Conservation (phyloP, 139 green algal genomes). For the Chlamydomonas sphaeroides region DNA sequence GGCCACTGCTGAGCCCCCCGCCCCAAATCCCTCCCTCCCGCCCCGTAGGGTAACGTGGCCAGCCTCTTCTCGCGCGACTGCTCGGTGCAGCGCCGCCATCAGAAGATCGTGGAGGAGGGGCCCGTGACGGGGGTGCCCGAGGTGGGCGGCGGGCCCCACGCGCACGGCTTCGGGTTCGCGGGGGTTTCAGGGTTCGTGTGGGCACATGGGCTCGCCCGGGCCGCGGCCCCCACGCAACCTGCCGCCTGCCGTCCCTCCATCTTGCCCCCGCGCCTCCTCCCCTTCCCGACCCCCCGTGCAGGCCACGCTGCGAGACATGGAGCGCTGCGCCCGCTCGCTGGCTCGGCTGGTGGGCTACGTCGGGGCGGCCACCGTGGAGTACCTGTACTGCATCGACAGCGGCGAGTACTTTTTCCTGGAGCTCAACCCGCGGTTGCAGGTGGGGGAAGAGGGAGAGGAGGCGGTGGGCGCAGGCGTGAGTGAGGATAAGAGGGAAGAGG, state of each 20-base stretch:
- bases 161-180: too few relatives aligned
- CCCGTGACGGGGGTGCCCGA: slow-evolving; percentile 78
- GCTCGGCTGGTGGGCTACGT: slow-evolving; percentile 92
- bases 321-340: slow-evolving; percentile 87
- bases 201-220: too few relatives aligned
- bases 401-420: slow-evolving; percentile 96
- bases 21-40: neutral
- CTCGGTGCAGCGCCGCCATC: slow-evolving; percentile 94
- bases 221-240: too few relatives aligned
- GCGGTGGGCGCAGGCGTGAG: neutral
- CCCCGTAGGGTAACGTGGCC: slow-evolving; percentile 82
- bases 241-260: too few relatives aligned
- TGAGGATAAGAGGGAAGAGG: neutral
- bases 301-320: slow-evolving; percentile 78
- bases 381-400: slow-evolving; percentile 89
- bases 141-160: neutral
- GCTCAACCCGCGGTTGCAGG: slow-evolving; percentile 97
- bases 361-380: slow-evolving; percentile 96
- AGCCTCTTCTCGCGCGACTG: slow-evolving; percentile 94
- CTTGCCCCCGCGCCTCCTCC: neutral
- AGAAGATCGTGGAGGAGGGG: slow-evolving; percentile 99
- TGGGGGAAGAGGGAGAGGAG: slow-evolving; percentile 9
- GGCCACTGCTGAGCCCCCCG: neutral
- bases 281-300: neutral
- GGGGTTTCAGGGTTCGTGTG: too few relatives aligned